Percentiles rank a stretch among this genome's conserved stretches.
These are phyloP conservation scores for Petasospora fabianii DNA, from an alignment of 1,139 yeast genomes.

Conservation along the genomic window DNA sequence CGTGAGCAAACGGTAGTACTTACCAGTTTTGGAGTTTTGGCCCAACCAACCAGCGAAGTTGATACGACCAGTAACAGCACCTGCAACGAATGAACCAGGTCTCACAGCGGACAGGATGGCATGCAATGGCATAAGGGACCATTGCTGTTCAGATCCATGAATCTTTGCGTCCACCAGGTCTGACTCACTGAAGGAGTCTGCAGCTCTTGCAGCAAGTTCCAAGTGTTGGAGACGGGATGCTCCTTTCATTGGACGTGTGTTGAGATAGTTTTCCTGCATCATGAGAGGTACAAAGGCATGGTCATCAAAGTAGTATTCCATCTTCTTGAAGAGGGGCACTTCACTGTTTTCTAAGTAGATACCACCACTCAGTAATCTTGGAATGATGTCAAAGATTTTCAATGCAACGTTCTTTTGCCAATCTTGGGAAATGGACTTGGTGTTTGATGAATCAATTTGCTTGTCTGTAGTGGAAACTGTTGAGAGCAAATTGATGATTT, in stretches of 20 bases:
- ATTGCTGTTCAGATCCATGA: constrained; percentile 89
- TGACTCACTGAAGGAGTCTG: constrained; percentile 78
- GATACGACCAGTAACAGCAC: constrained; percentile 63
- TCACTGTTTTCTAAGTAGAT: constrained; percentile 52
- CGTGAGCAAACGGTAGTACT: constrained; percentile 73
- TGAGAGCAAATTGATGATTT: constrained; percentile 83
- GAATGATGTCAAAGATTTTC: constrained; percentile 89
- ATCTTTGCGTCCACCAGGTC: constrained; percentile 79
- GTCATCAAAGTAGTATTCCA: constrained; percentile 89
- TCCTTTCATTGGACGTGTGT: constrained; percentile 52
- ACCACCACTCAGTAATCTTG: constrained; percentile 61
- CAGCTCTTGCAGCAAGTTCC: constrained; percentile 68
- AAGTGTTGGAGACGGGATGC: constrained; percentile 47
- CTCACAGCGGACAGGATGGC: constrained; percentile 83
- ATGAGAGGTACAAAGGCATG: constrained; percentile 92
- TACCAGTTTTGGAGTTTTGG: constrained; percentile 80
- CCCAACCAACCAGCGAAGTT: constrained; percentile 89
- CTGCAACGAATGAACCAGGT: constrained; percentile 77
- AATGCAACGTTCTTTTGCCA: constrained; percentile 92
- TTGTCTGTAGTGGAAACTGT: constrained; percentile 76
- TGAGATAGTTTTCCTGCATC: constrained; percentile 91
- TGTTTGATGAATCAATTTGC: constrained; percentile 50
- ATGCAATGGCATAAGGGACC: constrained; percentile 93
- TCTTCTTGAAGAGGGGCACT: constrained; percentile 71
- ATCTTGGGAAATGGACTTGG: constrained; percentile 52